Evolutionary conservation across 257 asterid species (phyloP).

Genomic region (Verbascum thapsus): DNA sequence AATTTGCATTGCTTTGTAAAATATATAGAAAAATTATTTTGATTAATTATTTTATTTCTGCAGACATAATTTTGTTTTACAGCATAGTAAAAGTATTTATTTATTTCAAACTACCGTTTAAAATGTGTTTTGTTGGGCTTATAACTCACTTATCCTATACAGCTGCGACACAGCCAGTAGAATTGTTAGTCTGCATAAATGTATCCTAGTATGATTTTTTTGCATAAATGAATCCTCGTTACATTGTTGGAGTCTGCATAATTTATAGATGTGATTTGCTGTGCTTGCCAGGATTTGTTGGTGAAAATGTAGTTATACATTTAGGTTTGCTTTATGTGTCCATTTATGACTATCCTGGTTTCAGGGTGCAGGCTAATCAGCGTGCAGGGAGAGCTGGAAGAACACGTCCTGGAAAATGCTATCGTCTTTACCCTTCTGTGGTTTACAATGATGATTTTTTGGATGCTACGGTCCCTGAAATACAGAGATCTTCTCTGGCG

Average conservation of each 20-base stretch:
- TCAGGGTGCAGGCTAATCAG: slow-evolving; percentile 96
- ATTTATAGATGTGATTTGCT: background rate
- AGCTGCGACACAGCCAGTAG: too few relatives aligned
- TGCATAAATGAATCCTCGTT: background rate
- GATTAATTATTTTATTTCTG: background rate
- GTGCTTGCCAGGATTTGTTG: background rate
- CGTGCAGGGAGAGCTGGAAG: slow-evolving; percentile 99
- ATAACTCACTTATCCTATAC: background rate
- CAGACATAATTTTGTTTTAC: background rate
- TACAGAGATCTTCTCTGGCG: slow-evolving; percentile 95
- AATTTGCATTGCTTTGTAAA: slow-evolving; percentile 3
- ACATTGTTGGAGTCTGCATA: background rate
- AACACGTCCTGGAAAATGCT: slow-evolving; percentile 93
- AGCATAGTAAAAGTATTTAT: background rate
- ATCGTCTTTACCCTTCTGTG: slow-evolving; percentile 77
- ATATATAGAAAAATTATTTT: background rate
- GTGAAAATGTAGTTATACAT: background rate
- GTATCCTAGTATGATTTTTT: background rate
- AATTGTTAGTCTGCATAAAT: too few relatives aligned
- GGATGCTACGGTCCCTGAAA: slow-evolving; percentile 94
- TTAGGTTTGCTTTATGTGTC: background rate
- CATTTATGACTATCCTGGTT: slow-evolving; percentile 24
- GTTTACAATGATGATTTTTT: slow-evolving; percentile 74
- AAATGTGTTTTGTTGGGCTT: slow-evolving; percentile 6
- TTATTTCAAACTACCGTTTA: background rate